A percentile compares a stretch with the other conserved stretches of the same genome.
Evolutionary conservation across 345 rosid species (phyloP).

Genomic region (rapeseed (Brassica napus)): DNA sequence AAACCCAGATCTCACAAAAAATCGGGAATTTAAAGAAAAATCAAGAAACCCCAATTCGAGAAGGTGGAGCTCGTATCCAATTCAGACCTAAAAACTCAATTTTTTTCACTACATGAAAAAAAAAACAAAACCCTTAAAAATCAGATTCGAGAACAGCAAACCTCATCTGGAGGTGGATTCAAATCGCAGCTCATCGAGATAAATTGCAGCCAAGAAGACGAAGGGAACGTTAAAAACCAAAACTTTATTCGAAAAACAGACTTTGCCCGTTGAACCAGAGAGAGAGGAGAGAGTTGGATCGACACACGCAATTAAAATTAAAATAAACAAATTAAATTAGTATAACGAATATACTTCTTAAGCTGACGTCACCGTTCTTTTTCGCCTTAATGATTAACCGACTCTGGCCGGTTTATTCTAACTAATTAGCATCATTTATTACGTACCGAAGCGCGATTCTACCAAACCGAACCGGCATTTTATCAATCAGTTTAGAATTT

Average conservation of each 20-base stretch:
- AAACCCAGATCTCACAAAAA: conserved; percentile 55
- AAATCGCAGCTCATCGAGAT: conserved; percentile 51
- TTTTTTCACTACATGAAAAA: conserved; percentile 23
- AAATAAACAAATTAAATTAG: background rate
- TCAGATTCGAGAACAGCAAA: conserved; percentile 8
- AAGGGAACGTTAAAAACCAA: conserved; percentile 39
- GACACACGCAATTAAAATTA: conserved; percentile 29
- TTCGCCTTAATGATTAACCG: conserved; percentile 2
- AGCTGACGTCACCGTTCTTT: conserved; percentile 44
- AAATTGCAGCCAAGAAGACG: conserved; percentile 18
- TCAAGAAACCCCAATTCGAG: background rate
- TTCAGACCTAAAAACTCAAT: conserved; percentile 13
- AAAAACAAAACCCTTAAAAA: conserved; percentile 28
- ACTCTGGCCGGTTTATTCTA: conserved; percentile 29
- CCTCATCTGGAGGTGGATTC: conserved; percentile 61
- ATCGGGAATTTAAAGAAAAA: conserved; percentile 32
- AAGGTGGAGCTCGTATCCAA: background rate
- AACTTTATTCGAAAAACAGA: conserved; percentile 58
- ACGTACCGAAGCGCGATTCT: background rate
- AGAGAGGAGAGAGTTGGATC: conserved; percentile 36
- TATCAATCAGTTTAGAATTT: background rate
- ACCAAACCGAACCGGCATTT: background rate
- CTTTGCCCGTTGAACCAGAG: conserved; percentile 81
- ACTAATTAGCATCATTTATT: background rate
- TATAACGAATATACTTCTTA: background rate